phyloP scores from a whole-genome alignment of 768 basidiomycete genomes.

The Leccinellum rugosiceps region DNA sequence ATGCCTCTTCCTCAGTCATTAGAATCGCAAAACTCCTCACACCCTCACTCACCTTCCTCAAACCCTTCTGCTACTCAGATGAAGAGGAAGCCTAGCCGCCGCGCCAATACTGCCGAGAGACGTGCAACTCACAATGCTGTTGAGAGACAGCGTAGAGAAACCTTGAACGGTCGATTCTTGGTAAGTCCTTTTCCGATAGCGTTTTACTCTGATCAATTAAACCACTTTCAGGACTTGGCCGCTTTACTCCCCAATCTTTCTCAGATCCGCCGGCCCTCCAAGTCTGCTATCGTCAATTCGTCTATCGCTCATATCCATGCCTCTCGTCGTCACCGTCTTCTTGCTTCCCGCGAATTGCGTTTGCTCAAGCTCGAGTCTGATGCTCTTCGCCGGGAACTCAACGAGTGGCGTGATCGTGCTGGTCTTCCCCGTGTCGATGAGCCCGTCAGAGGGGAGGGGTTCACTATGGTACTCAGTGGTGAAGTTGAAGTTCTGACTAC shows the following conservation, averaged over 20 bases:
- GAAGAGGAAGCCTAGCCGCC: constrained; percentile 80
- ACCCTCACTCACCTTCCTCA: constrained; percentile 22
- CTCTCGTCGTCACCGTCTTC: constrained; percentile 74
- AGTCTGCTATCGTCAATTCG: constrained; percentile 95
- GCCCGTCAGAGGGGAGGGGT: constrained; percentile 67
- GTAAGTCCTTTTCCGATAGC: constrained; percentile 40
- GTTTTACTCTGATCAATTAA: constrained; percentile 15
- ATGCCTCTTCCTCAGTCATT: constrained; percentile 34
- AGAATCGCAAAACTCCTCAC: constrained; percentile 20
- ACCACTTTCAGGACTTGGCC: constrained; percentile 69
- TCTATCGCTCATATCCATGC: constrained; percentile 87
- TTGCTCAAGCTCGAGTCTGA: constrained; percentile 78
- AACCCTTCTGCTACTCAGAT: constrained; percentile 35
- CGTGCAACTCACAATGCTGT: constrained; percentile 97
- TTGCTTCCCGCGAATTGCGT: constrained; percentile 82
- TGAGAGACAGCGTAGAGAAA: constrained; percentile 90
- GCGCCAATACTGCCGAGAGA: constrained; percentile 96
- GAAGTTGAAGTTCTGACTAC: constrained; percentile 64
- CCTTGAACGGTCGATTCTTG: constrained; percentile 88
- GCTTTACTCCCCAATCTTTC: constrained; percentile 88
- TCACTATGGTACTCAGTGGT: constrained; percentile 64
- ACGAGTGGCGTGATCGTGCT: constrained; percentile 85
- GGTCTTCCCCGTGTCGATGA: constrained; percentile 72
- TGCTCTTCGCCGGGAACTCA: constrained; percentile 84
- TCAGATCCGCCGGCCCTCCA: constrained; percentile 89